Conservation (phyloP, 2,329 filamentous ascomycete species). For the Aschersonia sp. region DNA sequence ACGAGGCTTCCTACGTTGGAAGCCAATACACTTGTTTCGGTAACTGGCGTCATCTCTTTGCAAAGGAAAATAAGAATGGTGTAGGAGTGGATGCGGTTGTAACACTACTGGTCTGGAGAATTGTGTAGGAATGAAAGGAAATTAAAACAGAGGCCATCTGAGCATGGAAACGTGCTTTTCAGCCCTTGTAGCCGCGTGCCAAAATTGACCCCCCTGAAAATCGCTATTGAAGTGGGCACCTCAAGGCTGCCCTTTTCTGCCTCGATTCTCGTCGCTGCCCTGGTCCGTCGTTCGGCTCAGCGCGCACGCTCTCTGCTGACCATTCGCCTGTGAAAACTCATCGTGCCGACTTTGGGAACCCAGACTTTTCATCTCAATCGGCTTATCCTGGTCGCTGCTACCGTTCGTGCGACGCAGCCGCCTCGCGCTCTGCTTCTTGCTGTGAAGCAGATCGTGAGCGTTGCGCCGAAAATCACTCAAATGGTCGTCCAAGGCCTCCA, state of each 20-base stretch:
- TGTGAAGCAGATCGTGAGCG: slow-evolving; percentile 15
- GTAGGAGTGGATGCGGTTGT: no score
- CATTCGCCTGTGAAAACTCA: slow-evolving; percentile 5
- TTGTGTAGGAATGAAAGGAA: background rate
- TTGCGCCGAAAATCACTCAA: slow-evolving; percentile 19
- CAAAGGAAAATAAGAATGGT: no score
- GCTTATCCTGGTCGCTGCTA: slow-evolving; percentile 13
- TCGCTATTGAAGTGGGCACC: background rate
- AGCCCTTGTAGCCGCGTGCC: no score
- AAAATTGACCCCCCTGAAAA: no score
- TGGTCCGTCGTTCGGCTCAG: slow-evolving; percentile 21
- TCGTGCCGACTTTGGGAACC: slow-evolving; percentile 5
- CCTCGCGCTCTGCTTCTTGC: slow-evolving; percentile 10
- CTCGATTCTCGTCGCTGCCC: slow-evolving; percentile 9
- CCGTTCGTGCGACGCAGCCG: slow-evolving; percentile 13
- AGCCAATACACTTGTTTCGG: no score
- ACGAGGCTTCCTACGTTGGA: no score
- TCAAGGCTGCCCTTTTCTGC: background rate
- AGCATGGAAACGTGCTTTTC: background rate
- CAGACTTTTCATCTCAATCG: slow-evolving; percentile 15
- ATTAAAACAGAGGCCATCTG: background rate
- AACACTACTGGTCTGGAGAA: background rate
- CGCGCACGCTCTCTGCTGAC: slow-evolving; percentile 19
- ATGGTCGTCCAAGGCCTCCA: slow-evolving; percentile 22
- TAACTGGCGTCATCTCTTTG: no score